Evolutionary conservation across 805 yeast species (phyloP).

Genomic region (Starmerella floris): DNA sequence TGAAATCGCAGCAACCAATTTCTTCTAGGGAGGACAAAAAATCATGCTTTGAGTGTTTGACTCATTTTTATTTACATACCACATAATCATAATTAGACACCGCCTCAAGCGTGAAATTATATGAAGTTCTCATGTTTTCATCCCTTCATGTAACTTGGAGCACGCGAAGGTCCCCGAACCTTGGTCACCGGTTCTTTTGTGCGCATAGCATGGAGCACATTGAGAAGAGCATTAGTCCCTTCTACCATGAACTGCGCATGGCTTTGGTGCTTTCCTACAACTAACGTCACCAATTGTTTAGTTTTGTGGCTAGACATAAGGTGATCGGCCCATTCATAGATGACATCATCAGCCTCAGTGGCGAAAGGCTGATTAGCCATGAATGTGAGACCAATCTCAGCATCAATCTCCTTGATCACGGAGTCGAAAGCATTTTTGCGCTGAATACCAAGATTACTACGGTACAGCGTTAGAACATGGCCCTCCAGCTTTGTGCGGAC

Average conservation of each 20-base stretch:
- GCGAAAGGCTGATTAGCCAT: slow-evolving; percentile 21
- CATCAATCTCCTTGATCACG: slow-evolving; percentile 11
- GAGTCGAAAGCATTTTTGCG: slow-evolving; percentile 14
- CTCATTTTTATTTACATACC: no score
- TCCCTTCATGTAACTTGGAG: no score
- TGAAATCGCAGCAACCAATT: no score
- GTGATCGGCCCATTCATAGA: slow-evolving; percentile 24
- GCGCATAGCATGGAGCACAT: slow-evolving; percentile 17
- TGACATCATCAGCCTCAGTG: slow-evolving; percentile 23
- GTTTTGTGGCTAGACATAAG: slow-evolving; percentile 7
- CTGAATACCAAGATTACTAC: slow-evolving; percentile 40
- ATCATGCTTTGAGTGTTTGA: no score
- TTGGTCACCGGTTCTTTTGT: slow-evolving; percentile 3
- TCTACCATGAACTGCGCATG: slow-evolving; percentile 25
- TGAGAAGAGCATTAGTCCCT: slow-evolving; percentile 27
- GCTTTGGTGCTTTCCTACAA: slow-evolving; percentile 25
- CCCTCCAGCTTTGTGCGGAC: slow-evolving; percentile 68
- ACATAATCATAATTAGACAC: no score
- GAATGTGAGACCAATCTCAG: slow-evolving; percentile 22
- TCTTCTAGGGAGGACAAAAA: no score
- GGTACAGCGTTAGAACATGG: slow-evolving; percentile 59
- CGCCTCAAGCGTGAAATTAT: no score
- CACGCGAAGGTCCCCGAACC: no score
- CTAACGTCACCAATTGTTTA: slow-evolving; percentile 21
- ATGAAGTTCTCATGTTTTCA: no score